Evolutionary conservation across 495 filamentous ascomycete genomes (phyloP).

Genomic region (Friedmanniomyces simplex): DNA sequence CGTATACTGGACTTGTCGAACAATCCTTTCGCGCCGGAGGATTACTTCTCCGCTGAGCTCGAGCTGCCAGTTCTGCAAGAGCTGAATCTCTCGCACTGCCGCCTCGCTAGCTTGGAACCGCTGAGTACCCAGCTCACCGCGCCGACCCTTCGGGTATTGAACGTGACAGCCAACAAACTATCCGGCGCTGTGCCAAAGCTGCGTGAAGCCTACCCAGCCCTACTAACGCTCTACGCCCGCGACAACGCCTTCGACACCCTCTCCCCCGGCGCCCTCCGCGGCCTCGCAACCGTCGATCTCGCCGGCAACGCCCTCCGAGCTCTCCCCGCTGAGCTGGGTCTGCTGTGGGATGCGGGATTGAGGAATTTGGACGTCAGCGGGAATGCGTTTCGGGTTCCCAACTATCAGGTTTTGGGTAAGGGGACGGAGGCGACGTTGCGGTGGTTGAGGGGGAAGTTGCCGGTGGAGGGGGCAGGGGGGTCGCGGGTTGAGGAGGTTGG

Average conservation of each 20-base stretch:
- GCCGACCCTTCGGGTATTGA: conserved; percentile 59
- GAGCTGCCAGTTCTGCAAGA: conserved; percentile 62
- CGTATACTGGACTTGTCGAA: conserved; percentile 66
- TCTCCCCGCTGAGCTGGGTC: conserved; percentile 66
- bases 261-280: conserved; percentile 60
- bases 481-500: not conserved
- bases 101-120: conserved; percentile 52
- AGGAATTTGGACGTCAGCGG: conserved; percentile 57
- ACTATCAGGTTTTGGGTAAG: conserved; percentile 73
- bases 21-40: conserved; percentile 54
- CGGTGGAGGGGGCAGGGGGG: conserved; percentile 22
- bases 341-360: conserved; percentile 47
- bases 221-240: conserved; percentile 56
- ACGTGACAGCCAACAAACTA: conserved; percentile 72
- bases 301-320: conserved; percentile 70
- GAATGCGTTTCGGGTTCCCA: conserved; percentile 78
- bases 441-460: conserved; percentile 72
- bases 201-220: conserved; percentile 49
- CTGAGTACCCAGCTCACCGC: conserved; percentile 55
- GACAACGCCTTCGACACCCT: conserved; percentile 64
- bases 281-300: conserved; percentile 65
- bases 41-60: conserved; percentile 49
- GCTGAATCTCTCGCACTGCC: conserved; percentile 61
- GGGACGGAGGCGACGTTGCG: conserved; percentile 79
- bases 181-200: conserved; percentile 49